Evolutionary conservation across 2,329 filamentous ascomycete species (phyloP).

Genomic region (Ceratocystis huliohia): DNA sequence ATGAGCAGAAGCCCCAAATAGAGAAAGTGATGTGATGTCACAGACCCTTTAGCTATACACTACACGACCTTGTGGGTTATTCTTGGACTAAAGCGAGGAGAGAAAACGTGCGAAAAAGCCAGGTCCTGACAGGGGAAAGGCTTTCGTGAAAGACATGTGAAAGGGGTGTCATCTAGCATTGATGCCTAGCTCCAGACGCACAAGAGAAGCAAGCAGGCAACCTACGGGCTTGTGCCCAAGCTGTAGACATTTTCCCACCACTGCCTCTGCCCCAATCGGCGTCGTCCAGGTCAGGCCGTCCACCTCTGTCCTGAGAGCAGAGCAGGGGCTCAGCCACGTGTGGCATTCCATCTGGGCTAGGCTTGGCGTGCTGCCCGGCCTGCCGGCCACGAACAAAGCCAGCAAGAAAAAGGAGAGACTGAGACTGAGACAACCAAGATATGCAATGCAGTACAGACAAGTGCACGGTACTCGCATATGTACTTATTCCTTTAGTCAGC

Average conservation of each 20-base stretch:
- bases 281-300: background rate
- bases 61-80: background rate
- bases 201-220: too few relatives aligned
- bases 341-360: background rate
- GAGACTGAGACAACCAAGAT: background rate
- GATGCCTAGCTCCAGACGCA: too few relatives aligned
- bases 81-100: background rate
- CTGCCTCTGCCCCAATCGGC: too few relatives aligned
- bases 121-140: background rate
- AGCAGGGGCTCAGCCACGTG: constrained; percentile 3
- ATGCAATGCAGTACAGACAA: too few relatives aligned
- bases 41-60: background rate
- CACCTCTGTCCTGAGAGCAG: background rate
- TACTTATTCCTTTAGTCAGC: too few relatives aligned
- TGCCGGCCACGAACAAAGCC: background rate
- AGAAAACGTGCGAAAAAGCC: background rate
- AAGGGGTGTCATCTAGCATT: background rate
- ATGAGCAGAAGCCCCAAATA: background rate
- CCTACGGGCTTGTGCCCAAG: too few relatives aligned
- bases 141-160: background rate
- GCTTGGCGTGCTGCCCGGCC: background rate
- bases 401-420: background rate
- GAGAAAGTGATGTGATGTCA: constrained; percentile 5
- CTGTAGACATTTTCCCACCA: too few relatives aligned
- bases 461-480: too few relatives aligned